Evolutionary conservation across 176 grass and related monocot genomes (phyloP).

Genomic region (Lolium multiflorum): DNA sequence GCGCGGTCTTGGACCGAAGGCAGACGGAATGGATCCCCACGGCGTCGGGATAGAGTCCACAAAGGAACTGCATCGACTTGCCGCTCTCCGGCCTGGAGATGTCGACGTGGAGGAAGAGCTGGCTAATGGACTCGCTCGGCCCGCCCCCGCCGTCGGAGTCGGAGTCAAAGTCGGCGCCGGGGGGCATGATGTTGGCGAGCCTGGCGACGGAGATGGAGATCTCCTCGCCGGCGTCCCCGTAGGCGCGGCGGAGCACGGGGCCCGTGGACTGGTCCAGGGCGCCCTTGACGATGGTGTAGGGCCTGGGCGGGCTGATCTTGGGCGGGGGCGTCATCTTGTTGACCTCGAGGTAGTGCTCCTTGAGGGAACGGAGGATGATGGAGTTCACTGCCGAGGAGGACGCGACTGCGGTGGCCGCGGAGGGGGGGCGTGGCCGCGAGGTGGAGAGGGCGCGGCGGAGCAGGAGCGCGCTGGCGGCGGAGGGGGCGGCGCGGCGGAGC

Average conservation of each 20-base stretch:
- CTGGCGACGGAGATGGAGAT: constrained; percentile 90
- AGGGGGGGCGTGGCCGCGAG: constrained; percentile 4
- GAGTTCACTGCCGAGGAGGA: constrained; percentile 67
- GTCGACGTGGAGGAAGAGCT: constrained; percentile 92
- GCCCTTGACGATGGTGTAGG: constrained; percentile 80
- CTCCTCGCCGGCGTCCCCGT: constrained; percentile 71
- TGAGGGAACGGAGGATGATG: constrained; percentile 89
- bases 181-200: constrained; percentile 74
- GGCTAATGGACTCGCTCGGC: constrained; percentile 65
- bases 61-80: constrained; percentile 89
- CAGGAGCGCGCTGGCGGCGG: constrained; percentile 40
- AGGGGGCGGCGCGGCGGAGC: constrained; percentile 51
- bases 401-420: not conserved
- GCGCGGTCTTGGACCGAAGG: constrained; percentile 67
- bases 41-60: constrained; percentile 88
- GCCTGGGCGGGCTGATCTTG: constrained; percentile 72
- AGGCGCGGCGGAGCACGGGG: constrained; percentile 67
- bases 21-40: constrained; percentile 92
- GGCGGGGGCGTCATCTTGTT: constrained; percentile 86
- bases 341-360: constrained; percentile 91
- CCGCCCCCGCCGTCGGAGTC: constrained; percentile 39
- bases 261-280: constrained; percentile 69
- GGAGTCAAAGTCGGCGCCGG: constrained; percentile 51
- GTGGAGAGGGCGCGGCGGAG: constrained; percentile 23
- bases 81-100: constrained; percentile 64